Percentiles rank a stretch among this genome's conserved stretches.
Evolutionary conservation across 441 rosid species (phyloP).

Genomic region (Pelargonium myrrhifolium): DNA sequence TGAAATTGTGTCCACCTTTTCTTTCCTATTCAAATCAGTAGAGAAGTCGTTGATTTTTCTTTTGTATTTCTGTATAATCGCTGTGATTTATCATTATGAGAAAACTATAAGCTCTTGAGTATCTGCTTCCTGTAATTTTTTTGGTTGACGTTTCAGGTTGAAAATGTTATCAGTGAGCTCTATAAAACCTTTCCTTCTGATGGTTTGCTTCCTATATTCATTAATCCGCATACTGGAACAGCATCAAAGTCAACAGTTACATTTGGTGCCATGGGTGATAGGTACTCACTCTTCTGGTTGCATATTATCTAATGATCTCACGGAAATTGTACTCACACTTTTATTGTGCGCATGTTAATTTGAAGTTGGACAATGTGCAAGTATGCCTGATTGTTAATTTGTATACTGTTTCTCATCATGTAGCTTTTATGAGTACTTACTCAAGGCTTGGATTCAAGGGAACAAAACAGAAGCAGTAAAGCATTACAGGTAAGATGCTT

Average conservation of each 20-base stretch:
- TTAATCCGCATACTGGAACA: background rate
- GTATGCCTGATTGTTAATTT: background rate
- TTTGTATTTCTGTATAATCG: no score
- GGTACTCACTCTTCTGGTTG: background rate
- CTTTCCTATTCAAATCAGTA: no score
- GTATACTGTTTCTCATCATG: background rate
- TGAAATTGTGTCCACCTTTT: no score
- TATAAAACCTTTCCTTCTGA: background rate
- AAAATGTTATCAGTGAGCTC: background rate
- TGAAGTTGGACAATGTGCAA: background rate
- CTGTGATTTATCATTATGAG: background rate
- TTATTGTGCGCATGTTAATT: background rate
- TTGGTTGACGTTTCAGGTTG: background rate
- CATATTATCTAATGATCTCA: background rate
- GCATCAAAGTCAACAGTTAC: background rate
- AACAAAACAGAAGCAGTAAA: conserved; percentile 4
- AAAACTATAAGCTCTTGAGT: background rate
- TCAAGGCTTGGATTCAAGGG: background rate
- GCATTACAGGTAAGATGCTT: conserved; percentile 5
- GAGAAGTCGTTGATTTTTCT: no score
- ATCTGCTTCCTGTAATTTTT: background rate
- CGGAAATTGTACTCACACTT: background rate
- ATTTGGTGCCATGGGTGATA: conserved; percentile 7
- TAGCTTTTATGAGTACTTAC: conserved; percentile 3
- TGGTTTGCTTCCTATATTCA: conserved; percentile 4